Percentiles rank a stretch among this genome's conserved stretches.
Evolutionary conservation across 108 stramenopile species (phyloP).

Genomic region (Seminavis robusta): DNA sequence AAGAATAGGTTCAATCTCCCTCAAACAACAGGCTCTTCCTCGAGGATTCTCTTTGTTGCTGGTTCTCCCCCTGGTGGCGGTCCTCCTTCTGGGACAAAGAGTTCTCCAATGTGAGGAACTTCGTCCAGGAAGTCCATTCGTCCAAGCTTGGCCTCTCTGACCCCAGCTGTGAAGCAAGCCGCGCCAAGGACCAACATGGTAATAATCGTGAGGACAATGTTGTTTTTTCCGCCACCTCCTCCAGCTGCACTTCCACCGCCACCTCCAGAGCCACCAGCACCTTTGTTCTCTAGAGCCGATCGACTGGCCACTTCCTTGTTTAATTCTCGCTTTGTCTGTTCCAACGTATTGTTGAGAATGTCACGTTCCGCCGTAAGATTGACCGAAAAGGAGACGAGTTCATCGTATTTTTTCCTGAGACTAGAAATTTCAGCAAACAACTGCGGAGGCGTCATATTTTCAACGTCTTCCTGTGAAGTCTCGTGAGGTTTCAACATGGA

Average conservation of each 20-base stretch:
- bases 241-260: conserved; percentile 6
- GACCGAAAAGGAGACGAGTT: conserved; percentile 88
- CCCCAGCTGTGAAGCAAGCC: no score
- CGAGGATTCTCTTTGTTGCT: no score
- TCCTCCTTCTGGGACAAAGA: no score
- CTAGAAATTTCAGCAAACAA: conserved; percentile 59
- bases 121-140: no score
- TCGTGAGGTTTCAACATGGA: conserved; percentile 9
- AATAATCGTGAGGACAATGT: no score
- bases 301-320: conserved; percentile 75
- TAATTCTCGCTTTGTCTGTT: conserved; percentile 88
- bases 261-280: conserved; percentile 16
- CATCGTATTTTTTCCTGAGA: conserved; percentile 91
- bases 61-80: no score
- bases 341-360: conserved; percentile 88
- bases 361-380: conserved; percentile 93
- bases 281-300: conserved; percentile 53
- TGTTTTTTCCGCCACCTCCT: no score
- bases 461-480: conserved; percentile 24
- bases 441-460: conserved; percentile 78
- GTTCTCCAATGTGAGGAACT: no score
- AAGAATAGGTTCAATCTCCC: no score
- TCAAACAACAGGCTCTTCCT: no score
- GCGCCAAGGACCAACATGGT: no score
- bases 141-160: no score